These are phyloP conservation scores for Moniliella sp. DNA, from an alignment of 1,284 basidiomycete species.

Conservation along the genomic window DNA sequence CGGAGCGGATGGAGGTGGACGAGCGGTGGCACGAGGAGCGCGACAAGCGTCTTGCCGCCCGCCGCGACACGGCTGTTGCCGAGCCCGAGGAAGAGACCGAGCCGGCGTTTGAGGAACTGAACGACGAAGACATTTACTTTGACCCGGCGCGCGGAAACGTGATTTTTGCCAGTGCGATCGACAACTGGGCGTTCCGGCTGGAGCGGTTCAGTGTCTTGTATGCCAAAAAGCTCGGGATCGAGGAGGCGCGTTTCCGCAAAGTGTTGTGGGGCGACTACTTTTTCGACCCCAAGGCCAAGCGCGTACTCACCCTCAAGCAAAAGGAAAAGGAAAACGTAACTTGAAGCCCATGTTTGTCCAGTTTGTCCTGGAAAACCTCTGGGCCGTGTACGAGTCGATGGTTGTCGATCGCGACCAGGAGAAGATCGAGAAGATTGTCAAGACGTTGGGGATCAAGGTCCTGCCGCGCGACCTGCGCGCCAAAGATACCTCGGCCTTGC, in stretches of 20 bases:
- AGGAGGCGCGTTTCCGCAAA: slow-evolving; percentile 61
- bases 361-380: slow-evolving; percentile 88
- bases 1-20: slow-evolving; percentile 82
- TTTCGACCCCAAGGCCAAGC: slow-evolving; percentile 84
- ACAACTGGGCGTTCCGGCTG: slow-evolving; percentile 92
- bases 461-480: slow-evolving; percentile 69
- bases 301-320: slow-evolving; percentile 73
- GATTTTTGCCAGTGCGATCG: slow-evolving; percentile 81
- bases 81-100: slow-evolving; percentile 37
- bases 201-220: slow-evolving; percentile 83
- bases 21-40: slow-evolving; percentile 75
- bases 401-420: slow-evolving; percentile 32
- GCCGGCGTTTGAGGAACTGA: slow-evolving; percentile 51
- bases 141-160: slow-evolving; percentile 88
- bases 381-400: slow-evolving; percentile 55
- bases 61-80: slow-evolving; percentile 47
- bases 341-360: slow-evolving; percentile 96
- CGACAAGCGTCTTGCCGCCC: slow-evolving; percentile 54
- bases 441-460: slow-evolving; percentile 61
- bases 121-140: slow-evolving; percentile 83
- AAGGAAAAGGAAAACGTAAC: slow-evolving; percentile 45
- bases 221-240: slow-evolving; percentile 70
- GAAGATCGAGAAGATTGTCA: slow-evolving; percentile 70
- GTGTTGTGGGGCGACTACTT: slow-evolving; percentile 96
- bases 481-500: slow-evolving; percentile 64